Base-by-base conservation (phyloP, 1,284 basidiomycete genomes). In the Leccinum ambiguum region DNA sequence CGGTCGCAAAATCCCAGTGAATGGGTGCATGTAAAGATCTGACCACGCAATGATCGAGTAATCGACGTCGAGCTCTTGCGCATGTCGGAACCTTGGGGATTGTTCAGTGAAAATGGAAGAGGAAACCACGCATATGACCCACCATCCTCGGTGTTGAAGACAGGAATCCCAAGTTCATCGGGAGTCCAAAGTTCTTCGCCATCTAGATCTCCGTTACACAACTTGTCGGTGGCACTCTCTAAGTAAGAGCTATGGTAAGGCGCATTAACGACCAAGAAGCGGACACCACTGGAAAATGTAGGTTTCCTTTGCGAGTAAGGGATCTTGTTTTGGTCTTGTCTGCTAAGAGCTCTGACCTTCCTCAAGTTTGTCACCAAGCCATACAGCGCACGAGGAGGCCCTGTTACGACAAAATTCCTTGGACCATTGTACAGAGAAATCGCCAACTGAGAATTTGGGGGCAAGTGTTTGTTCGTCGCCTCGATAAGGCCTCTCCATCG, bases 181-280 rank as follows among this genome's bases (percentile, higher is more conserved):
- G 86, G 73, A n/a, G 81, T 77, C 94, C 95, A 98, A 50, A 96
- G 77, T 70, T 96, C 93, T 74, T 93, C 85, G 1, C 85, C 88
- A 11, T 79, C 81, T 61, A 97, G 79, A 79, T 98, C 96, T 64
- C 85, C 89, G 54, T 84, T 76, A 53, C 91, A 78, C 65, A 97
- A 79, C 75, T 89, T 91, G 64, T 94, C 86, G 6, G 94, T 89
- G 4, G 89, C 90, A 50, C 86, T 89, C n/a, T 76, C 74, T 63
- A 99, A 83, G 78, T 98, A 97, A 48, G 82, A 80, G 75, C 93
- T 96, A 83, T 99, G 97, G 80, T 96, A 99, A 1, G 97, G 97
- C 1, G 96, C 96, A 68, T 90, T 92, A 73, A 99, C 92, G 36
- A 94, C 92, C 71, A 99, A 81, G 84, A 99, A 99, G 62, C 97